Evolutionary conservation across 352 stramenopile species (phyloP).

Genomic region (Phytophthora pluvialis): DNA sequence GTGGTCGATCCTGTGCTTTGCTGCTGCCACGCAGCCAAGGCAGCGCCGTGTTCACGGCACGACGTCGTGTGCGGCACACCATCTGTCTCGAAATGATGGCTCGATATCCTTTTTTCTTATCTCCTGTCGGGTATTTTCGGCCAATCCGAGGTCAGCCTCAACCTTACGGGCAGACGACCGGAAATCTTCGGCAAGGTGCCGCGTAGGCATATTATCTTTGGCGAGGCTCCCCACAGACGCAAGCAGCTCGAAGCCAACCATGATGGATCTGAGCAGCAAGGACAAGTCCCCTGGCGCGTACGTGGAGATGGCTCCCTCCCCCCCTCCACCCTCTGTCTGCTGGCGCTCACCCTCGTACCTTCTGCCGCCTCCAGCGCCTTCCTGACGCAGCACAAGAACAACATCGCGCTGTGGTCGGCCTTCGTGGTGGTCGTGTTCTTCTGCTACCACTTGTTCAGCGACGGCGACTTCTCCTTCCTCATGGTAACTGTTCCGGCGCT

Average conservation of each 20-base stretch:
- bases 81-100: constrained; percentile 14
- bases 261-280: constrained; percentile 63
- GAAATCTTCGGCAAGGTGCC: constrained; percentile 37
- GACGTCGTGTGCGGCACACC: constrained; percentile 10
- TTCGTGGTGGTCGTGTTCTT: constrained; percentile 96
- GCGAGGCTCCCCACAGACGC: not conserved
- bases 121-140: constrained; percentile 8
- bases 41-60: not conserved
- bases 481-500: constrained; percentile 73
- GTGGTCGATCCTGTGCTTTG: constrained; percentile 1
- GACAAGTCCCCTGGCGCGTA: constrained; percentile 64
- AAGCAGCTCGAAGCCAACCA: constrained; percentile 12
- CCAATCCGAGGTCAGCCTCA: constrained; percentile 8
- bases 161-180: constrained; percentile 24
- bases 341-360: not conserved
- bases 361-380: constrained; percentile 48
- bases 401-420: constrained; percentile 96
- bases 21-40: constrained; percentile 12
- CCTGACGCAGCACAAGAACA: constrained; percentile 92
- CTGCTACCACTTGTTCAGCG: constrained; percentile 96
- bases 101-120: constrained; percentile 10
- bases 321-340: not conserved
- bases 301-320: constrained; percentile 10
- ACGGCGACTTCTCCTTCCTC: constrained; percentile 99
- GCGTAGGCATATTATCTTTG: constrained; percentile 36